Evolutionary conservation across 352 stramenopile genomes (phyloP).

Genomic region (Phytopythium oedochilum): DNA sequence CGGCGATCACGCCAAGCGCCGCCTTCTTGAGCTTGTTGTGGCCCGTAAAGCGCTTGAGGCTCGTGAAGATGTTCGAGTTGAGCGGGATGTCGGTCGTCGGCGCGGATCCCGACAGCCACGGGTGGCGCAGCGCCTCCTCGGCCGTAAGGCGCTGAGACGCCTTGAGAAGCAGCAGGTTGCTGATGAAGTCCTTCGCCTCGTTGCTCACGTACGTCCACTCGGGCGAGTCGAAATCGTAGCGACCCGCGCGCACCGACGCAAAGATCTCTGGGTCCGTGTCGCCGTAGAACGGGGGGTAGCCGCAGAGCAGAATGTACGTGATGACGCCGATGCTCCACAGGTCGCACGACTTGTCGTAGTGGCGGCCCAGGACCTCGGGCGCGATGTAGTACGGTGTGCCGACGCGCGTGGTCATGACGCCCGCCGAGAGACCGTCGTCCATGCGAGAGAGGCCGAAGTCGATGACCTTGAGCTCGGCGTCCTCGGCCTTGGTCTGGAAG

Average conservation of each 20-base stretch:
- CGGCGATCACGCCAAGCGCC: conserved; percentile 80
- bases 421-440: conserved; percentile 76
- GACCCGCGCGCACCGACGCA: conserved; percentile 63
- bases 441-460: conserved; percentile 96
- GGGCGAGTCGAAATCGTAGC: conserved; percentile 84
- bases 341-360: conserved; percentile 96
- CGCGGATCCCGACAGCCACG: conserved; percentile 79
- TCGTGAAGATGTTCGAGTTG: conserved; percentile 83
- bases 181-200: conserved; percentile 94
- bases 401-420: conserved; percentile 94
- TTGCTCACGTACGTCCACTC: conserved; percentile 81
- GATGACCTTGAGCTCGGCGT: conserved; percentile 97
- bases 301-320: conserved; percentile 94
- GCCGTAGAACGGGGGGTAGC: conserved; percentile 96
- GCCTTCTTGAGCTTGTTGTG: conserved; percentile 91
- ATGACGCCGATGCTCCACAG: conserved; percentile 97
- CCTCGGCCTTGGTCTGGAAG: conserved; percentile 88
- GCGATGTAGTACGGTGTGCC: conserved; percentile 96
- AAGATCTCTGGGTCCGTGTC: conserved; percentile 92
- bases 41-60: conserved; percentile 84
- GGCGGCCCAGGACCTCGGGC: conserved; percentile 90
- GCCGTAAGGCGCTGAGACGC: conserved; percentile 90
- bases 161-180: conserved; percentile 91
- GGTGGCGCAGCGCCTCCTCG: conserved; percentile 80
- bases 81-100: conserved; percentile 70